phyloP scores from a whole-genome alignment of 2,329 filamentous ascomycete genomes.

The Rutstroemia sp. region DNA sequence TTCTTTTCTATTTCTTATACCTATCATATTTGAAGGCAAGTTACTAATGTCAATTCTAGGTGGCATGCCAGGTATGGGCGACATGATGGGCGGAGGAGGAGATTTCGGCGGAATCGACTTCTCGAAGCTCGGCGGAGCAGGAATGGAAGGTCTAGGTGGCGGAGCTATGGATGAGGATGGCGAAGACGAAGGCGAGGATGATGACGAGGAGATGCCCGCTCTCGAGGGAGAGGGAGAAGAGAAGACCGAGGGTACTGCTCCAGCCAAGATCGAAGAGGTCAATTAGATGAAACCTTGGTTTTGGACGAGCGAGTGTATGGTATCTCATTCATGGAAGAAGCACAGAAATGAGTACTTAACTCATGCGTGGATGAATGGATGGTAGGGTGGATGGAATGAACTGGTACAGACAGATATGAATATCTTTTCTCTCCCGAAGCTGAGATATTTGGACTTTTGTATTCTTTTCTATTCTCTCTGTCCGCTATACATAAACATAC shows the following conservation, averaged over 20 bases:
- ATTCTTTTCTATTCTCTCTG: too few relatives aligned
- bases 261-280: slow-evolving; percentile 35
- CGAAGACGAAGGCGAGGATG: slow-evolving; percentile 38
- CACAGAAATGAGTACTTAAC: too few relatives aligned
- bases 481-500: too few relatives aligned
- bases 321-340: too few relatives aligned
- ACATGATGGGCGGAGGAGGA: slow-evolving; percentile 41
- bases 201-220: slow-evolving; percentile 76
- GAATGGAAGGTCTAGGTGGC: slow-evolving; percentile 28
- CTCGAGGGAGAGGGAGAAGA: slow-evolving; percentile 65
- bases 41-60: slow-evolving; percentile 1
- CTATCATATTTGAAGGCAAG: background rate
- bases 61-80: slow-evolving; percentile 24
- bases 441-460: too few relatives aligned
- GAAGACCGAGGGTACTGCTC: slow-evolving; percentile 35
- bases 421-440: too few relatives aligned
- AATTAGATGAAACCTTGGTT: slow-evolving; percentile 17
- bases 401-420: too few relatives aligned
- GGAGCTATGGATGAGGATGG: slow-evolving; percentile 40
- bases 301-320: background rate
- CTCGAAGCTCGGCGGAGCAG: slow-evolving; percentile 74
- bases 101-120: slow-evolving; percentile 89
- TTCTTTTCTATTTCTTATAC: background rate
- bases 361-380: too few relatives aligned
- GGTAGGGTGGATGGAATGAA: too few relatives aligned